These are phyloP conservation scores for Rubia yunnanensis DNA, from an alignment of 257 asterid genomes.

Conservation along the genomic window DNA sequence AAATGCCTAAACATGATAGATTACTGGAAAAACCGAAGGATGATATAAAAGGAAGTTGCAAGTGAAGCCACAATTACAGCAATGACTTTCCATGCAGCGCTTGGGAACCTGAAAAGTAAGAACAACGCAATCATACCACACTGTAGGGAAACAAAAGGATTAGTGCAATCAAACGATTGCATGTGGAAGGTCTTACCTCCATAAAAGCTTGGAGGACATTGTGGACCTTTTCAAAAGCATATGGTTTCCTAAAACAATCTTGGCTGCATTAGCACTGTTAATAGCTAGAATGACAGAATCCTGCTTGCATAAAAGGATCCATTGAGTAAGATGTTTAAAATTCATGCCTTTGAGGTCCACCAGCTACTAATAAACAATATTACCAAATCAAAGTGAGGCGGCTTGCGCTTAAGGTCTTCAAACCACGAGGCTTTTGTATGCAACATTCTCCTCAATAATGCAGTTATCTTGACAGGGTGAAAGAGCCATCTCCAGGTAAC, in stretches of 20 bases:
- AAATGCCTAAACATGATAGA: conserved; percentile 29
- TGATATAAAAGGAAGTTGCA: conserved; percentile 42
- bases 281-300: conserved; percentile 61
- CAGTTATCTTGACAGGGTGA: conserved; percentile 34
- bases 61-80: conserved; percentile 58
- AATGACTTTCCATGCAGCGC: conserved; percentile 46
- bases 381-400: conserved; percentile 61
- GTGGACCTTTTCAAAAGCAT: conserved; percentile 23
- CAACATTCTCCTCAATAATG: conserved; percentile 47
- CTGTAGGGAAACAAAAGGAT: neutral
- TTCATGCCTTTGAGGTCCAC: conserved; percentile 13
- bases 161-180: conserved; percentile 7
- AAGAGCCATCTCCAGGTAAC: conserved; percentile 80
- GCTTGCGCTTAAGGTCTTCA: conserved; percentile 47
- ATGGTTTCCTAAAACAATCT: conserved; percentile 34
- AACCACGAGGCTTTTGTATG: conserved; percentile 87
- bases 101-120: conserved; percentile 49
- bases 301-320: conserved; percentile 30
- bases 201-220: conserved; percentile 18
- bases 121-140: conserved; percentile 19
- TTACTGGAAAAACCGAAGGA: conserved; percentile 54
- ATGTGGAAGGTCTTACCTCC: conserved; percentile 40
- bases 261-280: conserved; percentile 69
- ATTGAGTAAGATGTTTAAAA: neutral
- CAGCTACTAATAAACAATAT: conserved; percentile 13